Evolutionary conservation across 257 asterid genomes (phyloP), one percentile per base, ranked within the genome.

Genomic region (Linderniella brevidens): DNA sequence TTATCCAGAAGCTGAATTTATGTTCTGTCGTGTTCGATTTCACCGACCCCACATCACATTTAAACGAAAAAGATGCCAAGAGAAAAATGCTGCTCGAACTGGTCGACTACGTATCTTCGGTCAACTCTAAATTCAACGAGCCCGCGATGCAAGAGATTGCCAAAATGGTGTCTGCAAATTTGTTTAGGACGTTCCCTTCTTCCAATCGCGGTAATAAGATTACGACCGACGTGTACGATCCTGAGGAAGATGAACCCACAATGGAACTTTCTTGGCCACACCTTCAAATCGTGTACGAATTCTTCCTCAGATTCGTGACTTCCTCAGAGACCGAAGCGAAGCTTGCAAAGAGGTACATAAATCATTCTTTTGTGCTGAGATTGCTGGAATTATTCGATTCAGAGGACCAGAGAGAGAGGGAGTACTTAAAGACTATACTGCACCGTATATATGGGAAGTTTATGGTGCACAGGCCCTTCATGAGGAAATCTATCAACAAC

Each of bases 211-310:
- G 72, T 11, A 58, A 49, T 35, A 71, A 69, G 64, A 49, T 73
- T 4, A 56, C 56, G 16, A 69, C 53, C 17, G 76, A 70, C 35
- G 63, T 65, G 36, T 68, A 58, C 54, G 86, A 77, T 18, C 64
- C 68, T 0, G 86, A 77, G 42, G 82, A 77, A n/a, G 82, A 73
- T 29, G 82, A 77, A 54, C 86, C 74, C 11, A 35, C 59, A 1
- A 45, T 68, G 67, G 86, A 73, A n/a, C 82, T 75, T 13, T 51
- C 73, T 19, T 77, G 82, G 82, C 74, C 72, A 19, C 86, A 77
- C 65, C 68, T 77, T 39, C 86, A 77, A 61, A 55, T 73, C 25
- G 82, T 70, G 39, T 73, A 77, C 11, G 82, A 77, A 58, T 63
- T 77, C 35, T 61, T 77, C 37, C 53, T 77, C 62, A 66, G 86